Percentiles rank a stretch among this genome's conserved stretches.
Evolutionary conservation across 768 basidiomycete species (phyloP).

Genomic region (Boletus insuetus): DNA sequence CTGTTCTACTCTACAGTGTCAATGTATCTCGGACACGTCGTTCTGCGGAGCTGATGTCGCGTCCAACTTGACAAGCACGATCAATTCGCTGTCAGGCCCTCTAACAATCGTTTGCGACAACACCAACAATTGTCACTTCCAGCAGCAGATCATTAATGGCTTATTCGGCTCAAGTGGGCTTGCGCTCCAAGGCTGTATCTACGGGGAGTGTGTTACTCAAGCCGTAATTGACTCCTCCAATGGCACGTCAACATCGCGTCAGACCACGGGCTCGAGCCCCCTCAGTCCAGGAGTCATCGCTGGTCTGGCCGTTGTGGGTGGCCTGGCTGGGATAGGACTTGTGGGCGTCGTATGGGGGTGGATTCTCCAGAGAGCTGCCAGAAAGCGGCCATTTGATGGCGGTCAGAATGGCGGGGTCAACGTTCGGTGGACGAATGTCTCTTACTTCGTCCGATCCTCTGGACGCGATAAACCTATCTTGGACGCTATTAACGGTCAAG

Average conservation of each 20-base stretch:
- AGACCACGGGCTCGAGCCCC: constrained; percentile 35
- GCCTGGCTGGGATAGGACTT: constrained; percentile 55
- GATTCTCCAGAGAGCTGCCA: constrained; percentile 59
- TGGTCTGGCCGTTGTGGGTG: constrained; percentile 82
- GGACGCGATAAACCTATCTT: constrained; percentile 57
- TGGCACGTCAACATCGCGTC: constrained; percentile 32
- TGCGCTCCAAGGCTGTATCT: constrained; percentile 67
- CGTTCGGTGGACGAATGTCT: constrained; percentile 66
- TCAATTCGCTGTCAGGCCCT: constrained; percentile 63
- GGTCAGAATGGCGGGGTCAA: constrained; percentile 51
- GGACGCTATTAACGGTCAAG: constrained; percentile 63
- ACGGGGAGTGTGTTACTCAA: constrained; percentile 88
- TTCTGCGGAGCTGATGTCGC: constrained; percentile 66
- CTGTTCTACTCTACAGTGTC: constrained; percentile 73
- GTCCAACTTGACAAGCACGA: constrained; percentile 54
- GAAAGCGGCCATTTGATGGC: constrained; percentile 39
- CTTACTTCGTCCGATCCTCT: constrained; percentile 53
- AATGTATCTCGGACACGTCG: constrained; percentile 61
- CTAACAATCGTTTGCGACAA: constrained; percentile 68
- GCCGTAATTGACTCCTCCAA: constrained; percentile 63
- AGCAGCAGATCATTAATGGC: constrained; percentile 60
- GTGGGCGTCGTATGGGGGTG: constrained; percentile 62
- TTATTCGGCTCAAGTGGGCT: constrained; percentile 78
- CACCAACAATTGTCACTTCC: constrained; percentile 68
- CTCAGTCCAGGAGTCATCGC: constrained; percentile 86